Evolutionary conservation across 83 land plant genomes (phyloP), one percentile per base, ranked within the genome.

Genomic region (Picea mariana): DNA sequence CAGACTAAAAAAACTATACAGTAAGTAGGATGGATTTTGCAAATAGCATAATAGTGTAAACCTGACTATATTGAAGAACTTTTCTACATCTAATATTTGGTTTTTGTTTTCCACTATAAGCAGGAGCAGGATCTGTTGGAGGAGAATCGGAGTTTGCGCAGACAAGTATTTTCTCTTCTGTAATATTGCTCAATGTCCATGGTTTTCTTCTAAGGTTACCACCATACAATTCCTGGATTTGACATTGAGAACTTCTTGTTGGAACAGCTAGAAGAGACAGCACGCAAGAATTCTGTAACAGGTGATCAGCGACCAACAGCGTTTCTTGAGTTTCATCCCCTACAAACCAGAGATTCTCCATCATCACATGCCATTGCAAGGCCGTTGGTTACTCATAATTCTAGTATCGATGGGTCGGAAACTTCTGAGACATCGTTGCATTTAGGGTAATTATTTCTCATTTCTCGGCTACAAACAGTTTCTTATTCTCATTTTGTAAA

Each of bases 351-450:
- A 49, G 77, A 44, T 7, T 49, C 77, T 75, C 6, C 77, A 47
- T 20, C 60, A 11, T 49, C 27, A 23, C 17, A 23, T 8, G 68
- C 23, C 7, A 21, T 75, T 21, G 60, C 60, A 9, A n/a, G 77
- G 24, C 26, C 77, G 2, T 49, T 75, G 27, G 27, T 26, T n/a
- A 5, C 77, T 44, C 60, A 49, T 75, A 47, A 21, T 47, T 75
- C 34, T 49, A 75, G 60, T 58, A 21, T 75, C 8, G 60, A 75
- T 16, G 60, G 49, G 1, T 49, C 77, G 5, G 60, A 75, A 75
- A 75, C 60, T 75, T 75, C 60, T 2, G 20, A 75, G 60, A 75
- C 60, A 49, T 75, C 77, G 0, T 75, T 75, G 59, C 77, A 75
- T 49, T 49, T 75, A 75, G 77, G 77, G 60, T 73, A 44, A 72